Percentiles rank a stretch among this genome's conserved stretches.
Conservation (phyloP, 2,329 filamentous ascomycete genomes). For the Talaromyces verruculosus region DNA sequence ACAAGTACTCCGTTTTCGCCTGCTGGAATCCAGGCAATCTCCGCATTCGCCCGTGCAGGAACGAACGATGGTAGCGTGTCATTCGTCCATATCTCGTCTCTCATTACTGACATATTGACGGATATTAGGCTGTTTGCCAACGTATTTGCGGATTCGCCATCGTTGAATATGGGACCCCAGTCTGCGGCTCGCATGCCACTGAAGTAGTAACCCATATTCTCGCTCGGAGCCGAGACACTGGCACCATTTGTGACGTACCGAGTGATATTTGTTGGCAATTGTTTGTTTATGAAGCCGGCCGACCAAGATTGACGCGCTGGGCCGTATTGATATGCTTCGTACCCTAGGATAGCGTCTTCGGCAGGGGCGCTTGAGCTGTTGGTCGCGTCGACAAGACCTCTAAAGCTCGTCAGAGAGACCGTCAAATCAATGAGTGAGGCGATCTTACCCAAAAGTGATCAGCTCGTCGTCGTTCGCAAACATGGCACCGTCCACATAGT, state of each 20-base stretch:
- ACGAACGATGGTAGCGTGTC: constrained; percentile 52
- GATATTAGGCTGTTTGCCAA: constrained; percentile 60
- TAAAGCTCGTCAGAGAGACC: constrained; percentile 18
- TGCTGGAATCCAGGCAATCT: constrained; percentile 62
- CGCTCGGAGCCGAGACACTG: constrained; percentile 64
- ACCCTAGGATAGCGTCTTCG: constrained; percentile 50
- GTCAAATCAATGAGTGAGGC: neutral
- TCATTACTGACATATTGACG: constrained; percentile 59
- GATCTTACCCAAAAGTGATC: constrained; percentile 58
- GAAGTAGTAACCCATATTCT: constrained; percentile 72
- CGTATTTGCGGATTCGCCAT: constrained; percentile 33
- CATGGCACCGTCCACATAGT: constrained; percentile 63
- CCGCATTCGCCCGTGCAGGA: constrained; percentile 60
- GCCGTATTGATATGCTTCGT: constrained; percentile 57
- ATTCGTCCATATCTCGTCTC: constrained; percentile 58
- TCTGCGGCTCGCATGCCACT: constrained; percentile 58
- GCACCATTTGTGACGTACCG: constrained; percentile 66
- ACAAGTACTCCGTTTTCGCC: constrained; percentile 40
- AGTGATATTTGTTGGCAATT: constrained; percentile 53
- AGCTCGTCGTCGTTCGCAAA: constrained; percentile 65
- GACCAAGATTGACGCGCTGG: constrained; percentile 45
- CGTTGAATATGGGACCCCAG: constrained; percentile 52
- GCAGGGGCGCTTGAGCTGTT: constrained; percentile 41
- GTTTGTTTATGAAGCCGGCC: constrained; percentile 44
- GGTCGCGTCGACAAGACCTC: constrained; percentile 49